Evolutionary conservation across 805 yeast genomes (phyloP), one percentile per base, ranked within the genome.

Genomic region (Blastobotrys mokoenaii): DNA sequence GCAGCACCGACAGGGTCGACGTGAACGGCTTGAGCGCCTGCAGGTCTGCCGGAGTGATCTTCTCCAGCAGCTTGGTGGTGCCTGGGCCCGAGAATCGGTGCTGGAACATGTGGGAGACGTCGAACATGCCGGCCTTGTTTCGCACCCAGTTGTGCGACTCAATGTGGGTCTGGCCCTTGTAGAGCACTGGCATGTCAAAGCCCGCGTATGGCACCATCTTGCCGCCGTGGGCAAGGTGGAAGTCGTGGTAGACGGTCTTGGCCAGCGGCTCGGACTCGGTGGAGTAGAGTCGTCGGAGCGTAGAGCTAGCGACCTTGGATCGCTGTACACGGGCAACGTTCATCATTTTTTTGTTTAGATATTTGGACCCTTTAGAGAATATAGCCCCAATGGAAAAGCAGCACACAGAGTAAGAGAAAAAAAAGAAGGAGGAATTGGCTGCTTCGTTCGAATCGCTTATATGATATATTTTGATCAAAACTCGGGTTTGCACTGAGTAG

Each of bases 61-160:
- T 77, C 62, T 93, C 83, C 51, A 93, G 70, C 46, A 90, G 79
- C 3, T 69, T 69, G 4, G 77, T 67, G 1, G 94, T 76, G 35
- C 76, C 82, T 1, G 74, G 65, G 12, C 98, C 98, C 2, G 64
- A 60, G 48, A 93, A 63, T 37, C 70, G 74, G 63, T 94, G 97
- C 69, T 93, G 98, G 42, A 90, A 74, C 98, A 93, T 93, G 65
- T 93, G 98, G 45, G 96, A 85, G 43, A 93, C 98, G 62, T 93
- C 98, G 58, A 93, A 93, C 42, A 93, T 69, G 5, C 98, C 98
- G 32, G 89, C 88, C 50, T 84, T 76, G 16, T 69, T 59, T 63
- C 98, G 77, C 0, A 90, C 94, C 97, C 97, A 93, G 44, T 82
- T 76, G 68, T 93, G 98, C 1, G 97, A 88, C 50, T 88, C 95